Conservation (phyloP, 192 early-diverging fungal species). For the Coemansia sp. region DNA sequence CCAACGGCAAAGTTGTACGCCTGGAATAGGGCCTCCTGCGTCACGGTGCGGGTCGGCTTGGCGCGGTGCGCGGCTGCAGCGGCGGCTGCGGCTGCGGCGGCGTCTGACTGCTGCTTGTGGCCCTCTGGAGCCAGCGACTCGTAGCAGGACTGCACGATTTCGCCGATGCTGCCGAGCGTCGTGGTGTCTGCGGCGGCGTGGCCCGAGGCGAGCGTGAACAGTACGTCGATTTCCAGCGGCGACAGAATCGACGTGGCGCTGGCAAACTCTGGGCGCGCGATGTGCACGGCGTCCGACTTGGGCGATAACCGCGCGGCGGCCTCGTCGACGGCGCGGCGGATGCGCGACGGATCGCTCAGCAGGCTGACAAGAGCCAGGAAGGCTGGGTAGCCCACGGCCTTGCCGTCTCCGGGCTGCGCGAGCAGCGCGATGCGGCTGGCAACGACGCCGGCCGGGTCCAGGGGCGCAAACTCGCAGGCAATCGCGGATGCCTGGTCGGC, state of each 20-base stretch:
- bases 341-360: constrained; percentile 34
- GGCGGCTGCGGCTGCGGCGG: not conserved
- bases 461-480: constrained; percentile 33
- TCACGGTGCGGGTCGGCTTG: constrained; percentile 10
- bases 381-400: constrained; percentile 56
- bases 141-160: constrained; percentile 23
- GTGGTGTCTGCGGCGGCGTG: constrained; percentile 18
- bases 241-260: constrained; percentile 26
- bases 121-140: constrained; percentile 25
- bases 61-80: not conserved
- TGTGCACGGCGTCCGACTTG: constrained; percentile 9
- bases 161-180: constrained; percentile 20
- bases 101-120: constrained; percentile 1
- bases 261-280: constrained; percentile 17
- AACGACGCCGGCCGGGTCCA: constrained; percentile 22
- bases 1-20: constrained; percentile 78
- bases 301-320: constrained; percentile 20
- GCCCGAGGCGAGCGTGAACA: constrained; percentile 46
- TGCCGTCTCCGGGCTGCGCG: constrained; percentile 17
- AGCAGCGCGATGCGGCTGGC: constrained; percentile 39
- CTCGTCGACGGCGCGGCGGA: constrained; percentile 46
- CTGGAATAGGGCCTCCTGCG: constrained; percentile 56
- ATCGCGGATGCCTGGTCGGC: constrained; percentile 39
- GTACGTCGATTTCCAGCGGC: constrained; percentile 48
- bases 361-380: constrained; percentile 50